Evolutionary conservation across 306 rosid species (phyloP), one percentile per base, ranked within the genome.

Genomic region (Cucurbita moschata): DNA sequence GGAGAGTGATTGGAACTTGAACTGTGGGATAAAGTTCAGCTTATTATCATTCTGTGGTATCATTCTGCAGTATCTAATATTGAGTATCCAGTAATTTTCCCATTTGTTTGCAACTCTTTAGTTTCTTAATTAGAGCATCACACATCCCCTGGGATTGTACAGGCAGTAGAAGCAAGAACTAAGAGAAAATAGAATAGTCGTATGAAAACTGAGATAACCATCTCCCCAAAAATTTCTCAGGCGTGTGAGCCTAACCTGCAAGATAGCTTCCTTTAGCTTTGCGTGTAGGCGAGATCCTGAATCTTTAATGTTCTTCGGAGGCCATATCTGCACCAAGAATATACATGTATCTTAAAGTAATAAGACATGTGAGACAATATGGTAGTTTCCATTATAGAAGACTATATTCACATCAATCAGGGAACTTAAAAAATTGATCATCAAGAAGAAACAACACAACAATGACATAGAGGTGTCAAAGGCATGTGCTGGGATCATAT

Each of bases 261-360:
- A 77, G 59, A 95, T 88, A 77, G 88, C 96, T 91, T 91, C 99
- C 92, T 89, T 95, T 84, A 95, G 83, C 84, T 78, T 87, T 75
- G 96, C 86, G 76, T 91, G 96, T 70, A 95, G 85, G 52, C 86
- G 83, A 42, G 99, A 95, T 76, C 91, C 99, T 23, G 96, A 95
- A 79, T 95, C 99, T 80, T 91, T 91, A 81, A 95, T 89, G 72
- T 81, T 91, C 83, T 91, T 89, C 74, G 99, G 99, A 75, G 99
- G 99, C 99, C 99, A 95, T 84, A 95, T 89, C 99, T 95, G 85
- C 84, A 84, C 46, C 76, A 72, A 81, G 57, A 78, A 37, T 50
- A 9, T 46, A 65, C 63, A 42, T 38, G 10, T 30, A 69, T 61
- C 66, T 70, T 62, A 77, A 77, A 39, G 13, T 11, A 54, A n/a